Conservation (phyloP, 2,329 filamentous ascomycete genomes). For the Penicillium brevicompactum region DNA sequence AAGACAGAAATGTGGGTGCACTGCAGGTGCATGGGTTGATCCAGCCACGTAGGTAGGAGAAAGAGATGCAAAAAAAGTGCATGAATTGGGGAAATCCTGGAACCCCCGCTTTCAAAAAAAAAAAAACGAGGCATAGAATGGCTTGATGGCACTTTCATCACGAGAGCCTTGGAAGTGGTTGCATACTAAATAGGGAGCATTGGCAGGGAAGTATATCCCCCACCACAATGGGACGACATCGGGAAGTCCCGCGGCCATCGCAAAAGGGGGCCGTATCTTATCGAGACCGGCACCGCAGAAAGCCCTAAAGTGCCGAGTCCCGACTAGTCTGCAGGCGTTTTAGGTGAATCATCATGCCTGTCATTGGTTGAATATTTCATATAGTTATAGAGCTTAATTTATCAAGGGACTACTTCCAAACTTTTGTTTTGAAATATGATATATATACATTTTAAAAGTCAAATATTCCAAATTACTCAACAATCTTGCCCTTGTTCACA, state of each 20-base stretch:
- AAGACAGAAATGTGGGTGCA: no score
- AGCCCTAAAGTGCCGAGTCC: neutral
- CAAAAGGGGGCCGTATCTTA: slow-evolving; percentile 8
- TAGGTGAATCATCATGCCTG: slow-evolving; percentile 11
- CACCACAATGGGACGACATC: neutral
- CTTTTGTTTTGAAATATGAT: neutral
- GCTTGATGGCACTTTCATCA: no score
- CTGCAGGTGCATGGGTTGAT: no score
- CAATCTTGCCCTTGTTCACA: slow-evolving; percentile 85
- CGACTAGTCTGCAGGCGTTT: neutral
- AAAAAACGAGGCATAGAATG: no score
- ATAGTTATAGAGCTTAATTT: neutral
- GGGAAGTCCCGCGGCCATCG: slow-evolving; percentile 15
- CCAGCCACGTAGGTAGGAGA: no score
- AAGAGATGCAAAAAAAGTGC: no score
- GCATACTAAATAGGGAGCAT: neutral
- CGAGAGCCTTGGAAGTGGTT: neutral
- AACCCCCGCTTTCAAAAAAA: no score
- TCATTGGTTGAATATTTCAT: slow-evolving; percentile 10
- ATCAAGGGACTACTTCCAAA: neutral
- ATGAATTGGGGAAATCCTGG: no score
- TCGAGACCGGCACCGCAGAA: slow-evolving; percentile 5
- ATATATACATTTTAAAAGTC: neutral
- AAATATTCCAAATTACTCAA: slow-evolving; percentile 19
- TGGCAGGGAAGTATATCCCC: no score